Evolutionary conservation across 2,329 filamentous ascomycete genomes (phyloP).

Genomic region (Penicillium polonicum): DNA sequence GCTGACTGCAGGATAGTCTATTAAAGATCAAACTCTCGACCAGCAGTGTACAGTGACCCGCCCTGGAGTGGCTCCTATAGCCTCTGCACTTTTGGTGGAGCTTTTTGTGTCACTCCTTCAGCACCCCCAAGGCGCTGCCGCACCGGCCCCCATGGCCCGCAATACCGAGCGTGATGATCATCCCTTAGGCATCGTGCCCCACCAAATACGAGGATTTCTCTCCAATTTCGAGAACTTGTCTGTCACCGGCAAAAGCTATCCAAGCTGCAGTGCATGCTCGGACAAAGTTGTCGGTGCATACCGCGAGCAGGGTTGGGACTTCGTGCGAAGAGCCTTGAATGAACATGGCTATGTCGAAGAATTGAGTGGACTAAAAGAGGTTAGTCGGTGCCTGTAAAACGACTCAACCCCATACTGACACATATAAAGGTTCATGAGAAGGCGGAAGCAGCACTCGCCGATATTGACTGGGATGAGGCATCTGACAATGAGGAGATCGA

Average conservation of each 20-base stretch:
- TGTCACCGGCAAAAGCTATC: conserved; percentile 58
- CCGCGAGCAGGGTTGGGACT: conserved; percentile 57
- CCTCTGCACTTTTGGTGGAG: conserved; percentile 87
- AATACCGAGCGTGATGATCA: conserved; percentile 41
- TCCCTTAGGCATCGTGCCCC: conserved; percentile 56
- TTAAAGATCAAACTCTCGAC: conserved; percentile 92
- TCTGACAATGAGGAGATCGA: conserved; percentile 40
- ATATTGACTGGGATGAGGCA: conserved; percentile 48
- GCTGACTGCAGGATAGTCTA: conserved; percentile 59
- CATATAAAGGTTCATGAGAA: conserved; percentile 42
- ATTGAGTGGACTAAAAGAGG: conserved; percentile 60
- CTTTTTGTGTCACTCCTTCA: conserved; percentile 84
- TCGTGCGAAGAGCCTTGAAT: conserved; percentile 59
- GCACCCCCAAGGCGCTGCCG: conserved; percentile 61
- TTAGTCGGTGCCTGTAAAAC: conserved; percentile 11
- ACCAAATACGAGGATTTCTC: conserved; percentile 64
- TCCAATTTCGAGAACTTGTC: conserved; percentile 59
- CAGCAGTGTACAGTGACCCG: conserved; percentile 98
- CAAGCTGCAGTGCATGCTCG: conserved; percentile 63
- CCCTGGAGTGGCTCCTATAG: conserved; percentile 87
- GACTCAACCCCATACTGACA: neutral
- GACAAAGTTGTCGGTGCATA: conserved; percentile 55
- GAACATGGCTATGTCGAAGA: conserved; percentile 65
- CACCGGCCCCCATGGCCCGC: conserved; percentile 38
- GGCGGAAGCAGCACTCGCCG: conserved; percentile 46